A percentile compares a stretch with the other conserved stretches of the same genome.
Evolutionary conservation across 805 yeast species (phyloP).

Genomic region (Cyberlindnera lachancei): DNA sequence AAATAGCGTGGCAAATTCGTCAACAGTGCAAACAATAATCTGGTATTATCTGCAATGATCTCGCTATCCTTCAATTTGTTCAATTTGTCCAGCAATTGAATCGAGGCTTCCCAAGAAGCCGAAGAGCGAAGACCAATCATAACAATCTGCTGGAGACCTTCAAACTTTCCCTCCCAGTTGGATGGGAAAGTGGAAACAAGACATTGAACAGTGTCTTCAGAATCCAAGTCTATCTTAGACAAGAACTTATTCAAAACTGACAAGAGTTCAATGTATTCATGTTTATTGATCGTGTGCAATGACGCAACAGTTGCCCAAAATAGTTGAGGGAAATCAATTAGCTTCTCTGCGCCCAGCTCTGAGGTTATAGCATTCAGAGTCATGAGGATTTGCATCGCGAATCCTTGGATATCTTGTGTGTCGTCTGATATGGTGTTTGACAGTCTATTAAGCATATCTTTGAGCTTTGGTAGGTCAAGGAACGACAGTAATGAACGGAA

Average conservation of each 20-base stretch:
- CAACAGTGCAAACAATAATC: conserved; percentile 65
- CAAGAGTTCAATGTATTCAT: conserved; percentile 82
- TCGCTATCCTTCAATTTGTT: conserved; percentile 62
- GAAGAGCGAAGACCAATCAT: conserved; percentile 81
- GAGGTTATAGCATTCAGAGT: conserved; percentile 90
- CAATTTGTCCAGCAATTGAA: conserved; percentile 66
- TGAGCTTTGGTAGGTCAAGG: conserved; percentile 79
- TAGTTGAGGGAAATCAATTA: conserved; percentile 84
- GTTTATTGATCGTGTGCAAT: conserved; percentile 82
- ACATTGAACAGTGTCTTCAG: conserved; percentile 79
- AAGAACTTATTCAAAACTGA: conserved; percentile 77
- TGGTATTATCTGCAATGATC: conserved; percentile 62
- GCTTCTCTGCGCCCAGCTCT: conserved; percentile 66
- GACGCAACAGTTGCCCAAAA: conserved; percentile 96
- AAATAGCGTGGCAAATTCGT: conserved; percentile 80
- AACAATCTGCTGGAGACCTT: conserved; percentile 75
- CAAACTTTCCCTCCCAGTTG: conserved; percentile 92
- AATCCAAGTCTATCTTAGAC: conserved; percentile 77
- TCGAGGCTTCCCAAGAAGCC: conserved; percentile 69
- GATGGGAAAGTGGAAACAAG: conserved; percentile 84
- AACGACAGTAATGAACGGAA: conserved; percentile 78
- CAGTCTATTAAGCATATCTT: conserved; percentile 88
- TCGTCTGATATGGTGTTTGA: conserved; percentile 92
- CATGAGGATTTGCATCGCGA: conserved; percentile 95
- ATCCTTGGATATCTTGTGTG: conserved; percentile 86